A percentile compares a stretch with the other conserved stretches of the same genome.
phyloP scores from a whole-genome alignment of 2,329 filamentous ascomycete species.

The Aureobasidium subglaciale region DNA sequence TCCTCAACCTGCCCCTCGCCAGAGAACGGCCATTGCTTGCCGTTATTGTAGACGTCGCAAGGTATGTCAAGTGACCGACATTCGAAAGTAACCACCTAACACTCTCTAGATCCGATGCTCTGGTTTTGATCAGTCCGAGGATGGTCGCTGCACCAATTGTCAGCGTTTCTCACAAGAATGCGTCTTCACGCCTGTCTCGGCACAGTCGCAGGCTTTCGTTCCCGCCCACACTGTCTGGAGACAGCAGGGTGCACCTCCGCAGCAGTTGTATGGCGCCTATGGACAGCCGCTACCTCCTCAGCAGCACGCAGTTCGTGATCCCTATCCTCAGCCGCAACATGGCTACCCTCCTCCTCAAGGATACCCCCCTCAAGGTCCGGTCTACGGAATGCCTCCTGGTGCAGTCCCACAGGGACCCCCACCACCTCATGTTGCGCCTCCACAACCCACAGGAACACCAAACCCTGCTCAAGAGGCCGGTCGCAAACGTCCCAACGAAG shows the following conservation, averaged over 20 bases:
- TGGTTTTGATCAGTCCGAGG: conserved; percentile 63
- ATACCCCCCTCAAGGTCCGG: conserved; percentile 8
- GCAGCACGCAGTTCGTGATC: conserved; percentile 23
- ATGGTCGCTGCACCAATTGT: conserved; percentile 67
- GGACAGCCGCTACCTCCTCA: conserved; percentile 43
- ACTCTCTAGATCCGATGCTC: conserved; percentile 63
- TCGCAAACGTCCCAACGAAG: conserved; percentile 41
- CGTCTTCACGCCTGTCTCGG: conserved; percentile 69
- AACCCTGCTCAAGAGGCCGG: conserved; percentile 26
- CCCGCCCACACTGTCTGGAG: conserved; percentile 61
- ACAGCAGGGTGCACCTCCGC: conserved; percentile 34
- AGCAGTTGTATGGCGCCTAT: conserved; percentile 45
- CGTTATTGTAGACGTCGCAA: conserved; percentile 54
- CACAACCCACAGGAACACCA: conserved; percentile 16
- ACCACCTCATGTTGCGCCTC: neutral
- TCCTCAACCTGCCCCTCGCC: conserved; percentile 48
- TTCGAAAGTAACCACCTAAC: neutral
- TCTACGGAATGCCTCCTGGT: conserved; percentile 10
- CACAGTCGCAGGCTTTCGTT: conserved; percentile 67
- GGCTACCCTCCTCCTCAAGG: conserved; percentile 15
- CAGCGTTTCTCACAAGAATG: conserved; percentile 68
- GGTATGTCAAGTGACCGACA: conserved; percentile 31
- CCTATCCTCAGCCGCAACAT: conserved; percentile 21
- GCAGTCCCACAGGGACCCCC: neutral
- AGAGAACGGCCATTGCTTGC: conserved; percentile 55